These are phyloP conservation scores for Pythium inflatum DNA, from an alignment of 352 stramenopile species.

Conservation along the genomic window DNA sequence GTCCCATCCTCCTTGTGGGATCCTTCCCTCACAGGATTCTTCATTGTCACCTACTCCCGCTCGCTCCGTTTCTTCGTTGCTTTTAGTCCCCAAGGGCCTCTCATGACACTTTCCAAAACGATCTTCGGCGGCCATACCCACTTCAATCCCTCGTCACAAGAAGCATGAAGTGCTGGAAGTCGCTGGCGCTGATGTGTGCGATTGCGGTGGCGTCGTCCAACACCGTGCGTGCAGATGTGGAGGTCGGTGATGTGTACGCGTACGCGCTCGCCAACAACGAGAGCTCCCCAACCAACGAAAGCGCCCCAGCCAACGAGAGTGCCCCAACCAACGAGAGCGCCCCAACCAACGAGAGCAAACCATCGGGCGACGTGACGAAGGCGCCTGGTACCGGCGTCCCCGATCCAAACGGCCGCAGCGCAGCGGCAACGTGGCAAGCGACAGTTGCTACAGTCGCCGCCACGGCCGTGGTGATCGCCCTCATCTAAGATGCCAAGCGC, in stretches of 20 bases:
- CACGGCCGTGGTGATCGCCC: slow-evolving; percentile 13
- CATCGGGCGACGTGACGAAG: neutral
- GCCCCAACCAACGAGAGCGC: too few relatives aligned
- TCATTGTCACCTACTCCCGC: too few relatives aligned
- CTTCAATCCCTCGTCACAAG: neutral
- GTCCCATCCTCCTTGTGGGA: too few relatives aligned
- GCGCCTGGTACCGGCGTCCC: slow-evolving; percentile 12
- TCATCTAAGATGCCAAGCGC: slow-evolving; percentile 17
- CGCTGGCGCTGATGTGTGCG: slow-evolving; percentile 9
- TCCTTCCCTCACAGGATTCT: too few relatives aligned
- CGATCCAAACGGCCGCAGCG: neutral
- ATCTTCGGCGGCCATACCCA: slow-evolving; percentile 6
- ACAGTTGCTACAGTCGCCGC: slow-evolving; percentile 20
- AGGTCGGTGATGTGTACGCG: neutral
- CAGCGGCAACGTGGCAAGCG: slow-evolving; percentile 22
- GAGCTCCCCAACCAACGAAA: too few relatives aligned
- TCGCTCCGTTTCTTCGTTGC: neutral
- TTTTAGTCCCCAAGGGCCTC: too few relatives aligned
- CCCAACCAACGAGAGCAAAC: too few relatives aligned
- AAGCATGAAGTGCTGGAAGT: slow-evolving; percentile 20
- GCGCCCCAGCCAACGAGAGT: too few relatives aligned
- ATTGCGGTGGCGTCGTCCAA: slow-evolving; percentile 12
- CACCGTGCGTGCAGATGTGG: neutral
- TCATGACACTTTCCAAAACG: slow-evolving; percentile 16
- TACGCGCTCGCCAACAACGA: neutral